Percentiles rank a stretch among this genome's conserved stretches.
phyloP scores from a whole-genome alignment of 2,329 filamentous ascomycete genomes.

The Calonectria hawksworthii region DNA sequence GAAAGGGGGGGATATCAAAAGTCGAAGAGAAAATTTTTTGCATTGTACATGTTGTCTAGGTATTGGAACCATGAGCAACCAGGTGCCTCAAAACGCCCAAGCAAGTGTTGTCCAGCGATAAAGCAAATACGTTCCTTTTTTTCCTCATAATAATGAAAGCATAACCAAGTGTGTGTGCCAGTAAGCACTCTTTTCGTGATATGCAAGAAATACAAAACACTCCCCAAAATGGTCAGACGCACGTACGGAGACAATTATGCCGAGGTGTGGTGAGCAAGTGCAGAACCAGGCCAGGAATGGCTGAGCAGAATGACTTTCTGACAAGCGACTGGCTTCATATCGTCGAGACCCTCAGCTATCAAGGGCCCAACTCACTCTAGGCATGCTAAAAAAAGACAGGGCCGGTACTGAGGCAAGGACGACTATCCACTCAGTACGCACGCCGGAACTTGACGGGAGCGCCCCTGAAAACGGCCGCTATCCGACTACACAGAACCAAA shows the following conservation, averaged over 20 bases:
- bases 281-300: neutral
- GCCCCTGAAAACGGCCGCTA: neutral
- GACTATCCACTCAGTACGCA: slow-evolving; percentile 41
- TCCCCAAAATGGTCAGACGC: neutral
- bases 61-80: slow-evolving; percentile 29
- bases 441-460: neutral
- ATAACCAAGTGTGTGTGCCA: neutral
- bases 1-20: slow-evolving; percentile 15
- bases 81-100: slow-evolving; percentile 32
- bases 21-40: slow-evolving; percentile 3
- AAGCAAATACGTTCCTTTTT: neutral
- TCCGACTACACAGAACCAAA: neutral
- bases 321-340: neutral
- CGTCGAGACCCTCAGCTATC: neutral
- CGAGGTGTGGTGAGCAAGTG: neutral
- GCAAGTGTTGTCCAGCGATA: slow-evolving; percentile 5
- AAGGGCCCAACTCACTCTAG: slow-evolving; percentile 11
- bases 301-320: slow-evolving; percentile 25
- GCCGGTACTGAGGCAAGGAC: slow-evolving; percentile 31
- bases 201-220: slow-evolving; percentile 4
- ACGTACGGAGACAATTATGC: neutral
- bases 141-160: slow-evolving; percentile 1
- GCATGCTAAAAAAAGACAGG: slow-evolving; percentile 4
- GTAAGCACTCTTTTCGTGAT: neutral
- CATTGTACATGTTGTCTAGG: slow-evolving; percentile 30